Percentiles rank a stretch among this genome's conserved stretches.
Conservation (phyloP, 441 rosid species). For the Pelargonium fulgidum region DNA sequence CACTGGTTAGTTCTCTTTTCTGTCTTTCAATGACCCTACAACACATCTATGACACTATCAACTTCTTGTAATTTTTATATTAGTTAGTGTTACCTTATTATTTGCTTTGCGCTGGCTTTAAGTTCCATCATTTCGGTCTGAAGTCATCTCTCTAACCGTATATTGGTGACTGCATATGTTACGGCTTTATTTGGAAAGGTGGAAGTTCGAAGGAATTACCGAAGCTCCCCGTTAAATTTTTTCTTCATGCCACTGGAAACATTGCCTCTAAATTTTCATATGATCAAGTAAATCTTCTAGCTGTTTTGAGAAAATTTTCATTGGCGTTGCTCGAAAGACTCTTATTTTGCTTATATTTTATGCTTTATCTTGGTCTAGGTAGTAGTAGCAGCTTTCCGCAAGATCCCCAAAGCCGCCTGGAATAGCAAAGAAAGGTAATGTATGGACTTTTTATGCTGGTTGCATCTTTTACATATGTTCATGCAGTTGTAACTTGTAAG, state of each 20-base stretch:
- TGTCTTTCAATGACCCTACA: background rate
- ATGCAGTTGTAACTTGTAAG: background rate
- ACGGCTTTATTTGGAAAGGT: conserved; percentile 26
- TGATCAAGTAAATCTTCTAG: conserved; percentile 42
- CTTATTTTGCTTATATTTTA: conserved; percentile 10
- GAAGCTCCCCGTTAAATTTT: conserved; percentile 53
- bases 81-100: background rate
- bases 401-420: conserved; percentile 84
- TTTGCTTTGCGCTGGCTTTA: background rate
- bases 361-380: conserved; percentile 33
- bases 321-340: background rate
- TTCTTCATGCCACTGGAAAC: conserved; percentile 58
- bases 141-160: conserved; percentile 1
- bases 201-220: conserved; percentile 32
- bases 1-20: conserved; percentile 36
- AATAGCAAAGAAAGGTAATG: conserved; percentile 80
- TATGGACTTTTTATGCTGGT: background rate
- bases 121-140: background rate
- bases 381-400: conserved; percentile 63
- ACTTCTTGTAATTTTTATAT: background rate
- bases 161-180: conserved; percentile 9
- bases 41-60: background rate
- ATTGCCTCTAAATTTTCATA: conserved; percentile 73
- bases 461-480: conserved; percentile 12
- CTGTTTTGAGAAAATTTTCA: background rate